These are phyloP conservation scores for Candida sanyiensis DNA, from an alignment of 805 yeast genomes.

Conservation along the genomic window DNA sequence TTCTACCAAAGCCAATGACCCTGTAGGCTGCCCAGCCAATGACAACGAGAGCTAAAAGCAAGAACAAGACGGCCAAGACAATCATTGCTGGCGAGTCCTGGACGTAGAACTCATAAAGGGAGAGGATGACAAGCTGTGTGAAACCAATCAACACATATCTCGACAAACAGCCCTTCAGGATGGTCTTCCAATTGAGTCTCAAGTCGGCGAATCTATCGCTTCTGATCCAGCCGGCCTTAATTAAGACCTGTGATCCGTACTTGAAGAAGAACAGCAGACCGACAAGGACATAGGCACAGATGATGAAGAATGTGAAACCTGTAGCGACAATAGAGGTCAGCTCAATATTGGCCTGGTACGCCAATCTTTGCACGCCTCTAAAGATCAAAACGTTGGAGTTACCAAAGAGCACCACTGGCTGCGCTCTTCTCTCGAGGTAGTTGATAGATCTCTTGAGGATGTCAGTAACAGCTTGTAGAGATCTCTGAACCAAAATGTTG, in stretches of 20 bases:
- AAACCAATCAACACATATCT: conserved; percentile 82
- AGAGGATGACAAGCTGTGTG: conserved; percentile 70
- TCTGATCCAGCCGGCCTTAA: conserved; percentile 45
- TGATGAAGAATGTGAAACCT: conserved; percentile 78
- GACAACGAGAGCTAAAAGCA: conserved; percentile 54
- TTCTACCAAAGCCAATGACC: conserved; percentile 55
- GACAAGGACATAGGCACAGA: conserved; percentile 69
- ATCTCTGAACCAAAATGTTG: conserved; percentile 73
- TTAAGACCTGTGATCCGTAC: conserved; percentile 41
- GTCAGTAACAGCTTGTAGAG: conserved; percentile 29
- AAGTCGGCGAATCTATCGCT: conserved; percentile 43
- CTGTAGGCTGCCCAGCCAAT: conserved; percentile 62
- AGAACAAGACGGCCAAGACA: conserved; percentile 68
- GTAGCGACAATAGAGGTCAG: conserved; percentile 79
- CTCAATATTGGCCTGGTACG: conserved; percentile 72
- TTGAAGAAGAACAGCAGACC: conserved; percentile 53
- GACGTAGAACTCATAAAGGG: conserved; percentile 82
- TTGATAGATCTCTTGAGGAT: conserved; percentile 26
- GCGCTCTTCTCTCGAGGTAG: conserved; percentile 31
- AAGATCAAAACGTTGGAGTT: conserved; percentile 57
- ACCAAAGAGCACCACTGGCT: conserved; percentile 37
- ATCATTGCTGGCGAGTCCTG: conserved; percentile 86
- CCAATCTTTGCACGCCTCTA: conserved; percentile 84
- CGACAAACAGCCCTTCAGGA: conserved; percentile 73
- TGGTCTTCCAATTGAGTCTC: conserved; percentile 48